Evolutionary conservation across 2,329 filamentous ascomycete genomes (phyloP), one percentile per base, ranked within the genome.

Genomic region (Sporothrix protearum): DNA sequence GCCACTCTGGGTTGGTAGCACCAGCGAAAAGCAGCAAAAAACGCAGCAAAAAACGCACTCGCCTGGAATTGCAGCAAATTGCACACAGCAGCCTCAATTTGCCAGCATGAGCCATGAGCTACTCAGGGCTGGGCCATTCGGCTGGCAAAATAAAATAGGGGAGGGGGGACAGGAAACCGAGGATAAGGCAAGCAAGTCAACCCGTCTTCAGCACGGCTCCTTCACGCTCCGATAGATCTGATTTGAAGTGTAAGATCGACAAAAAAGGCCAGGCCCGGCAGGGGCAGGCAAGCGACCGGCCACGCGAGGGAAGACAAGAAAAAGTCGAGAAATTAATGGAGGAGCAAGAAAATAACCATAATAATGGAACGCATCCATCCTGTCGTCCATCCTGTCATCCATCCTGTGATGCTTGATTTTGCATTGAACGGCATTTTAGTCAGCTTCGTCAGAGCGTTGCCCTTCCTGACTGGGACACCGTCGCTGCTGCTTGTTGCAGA

Each of bases 211-310:
- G 36, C 59, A 42, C 59, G 36, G 39, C 42, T 33, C 25, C 42
- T 49, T 25, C 36, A 63, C 22, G 30, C 42, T 14, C 61, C 63
- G 63, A 49, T n/a, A 49, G 63, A 66, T 66, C 63, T 49, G 63
- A 49, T 66, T 66, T 66, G 64, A 16, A 53, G 47, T 53, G 47
- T 45, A 30, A 33, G 64, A 53, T 49, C 42, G 42, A 53, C 19
- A 39, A 33, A 39, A 39, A 47, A 47, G 16, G 10, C 2, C 19
- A 49, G 4, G 59, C 6, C 22, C 14, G 49, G 14, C 7, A 45
- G 22, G 33, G 61, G 6, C 30, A 39, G 33, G 6, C 14, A 59
- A 42, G 19, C 9, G 36, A 63, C 30, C 30, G 16, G 57, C 14
- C n/a, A n/a, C n/a, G n/a, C n/a, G n/a, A n/a, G n/a, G n/a, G n/a